Conservation (phyloP, 176 grass and related monocot genomes). For the Saccharum officinarum region DNA sequence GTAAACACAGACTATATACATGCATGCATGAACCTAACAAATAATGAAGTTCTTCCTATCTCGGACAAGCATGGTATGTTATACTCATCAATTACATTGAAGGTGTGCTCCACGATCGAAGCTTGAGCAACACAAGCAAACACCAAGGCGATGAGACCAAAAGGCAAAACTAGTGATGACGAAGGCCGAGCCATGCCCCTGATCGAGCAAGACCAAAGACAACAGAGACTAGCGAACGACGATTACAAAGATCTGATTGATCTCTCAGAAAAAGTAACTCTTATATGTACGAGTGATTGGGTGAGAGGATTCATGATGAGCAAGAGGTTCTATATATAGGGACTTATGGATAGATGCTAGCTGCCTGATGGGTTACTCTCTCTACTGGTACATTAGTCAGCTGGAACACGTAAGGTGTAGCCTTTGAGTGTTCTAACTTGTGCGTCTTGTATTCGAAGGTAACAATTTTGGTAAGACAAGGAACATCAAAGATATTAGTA, state of each 20-base stretch:
- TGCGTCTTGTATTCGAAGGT: too few species aligned
- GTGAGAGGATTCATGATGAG: neutral
- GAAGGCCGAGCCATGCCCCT: slow-evolving; percentile 8
- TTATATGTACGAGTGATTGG: neutral
- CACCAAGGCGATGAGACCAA: slow-evolving; percentile 6
- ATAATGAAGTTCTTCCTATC: too few species aligned
- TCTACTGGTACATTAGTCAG: too few species aligned
- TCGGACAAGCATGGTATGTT: too few species aligned
- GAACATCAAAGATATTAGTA: too few species aligned
- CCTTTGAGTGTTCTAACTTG: too few species aligned
- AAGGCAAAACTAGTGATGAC: neutral
- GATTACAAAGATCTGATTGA: neutral
- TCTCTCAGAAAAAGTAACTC: neutral
- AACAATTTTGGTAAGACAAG: too few species aligned
- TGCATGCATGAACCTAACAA: too few species aligned
- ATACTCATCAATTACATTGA: neutral
- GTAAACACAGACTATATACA: too few species aligned
- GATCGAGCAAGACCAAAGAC: neutral
- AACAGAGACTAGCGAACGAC: neutral
- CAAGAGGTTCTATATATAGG: neutral
- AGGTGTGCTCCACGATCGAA: neutral
- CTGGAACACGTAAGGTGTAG: too few species aligned
- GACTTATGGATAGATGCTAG: too few species aligned
- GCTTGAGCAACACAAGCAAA: neutral
- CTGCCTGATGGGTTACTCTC: too few species aligned